Base-by-base conservation (phyloP, 352 stramenopile genomes). In the Phytophthora kernoviae region DNA sequence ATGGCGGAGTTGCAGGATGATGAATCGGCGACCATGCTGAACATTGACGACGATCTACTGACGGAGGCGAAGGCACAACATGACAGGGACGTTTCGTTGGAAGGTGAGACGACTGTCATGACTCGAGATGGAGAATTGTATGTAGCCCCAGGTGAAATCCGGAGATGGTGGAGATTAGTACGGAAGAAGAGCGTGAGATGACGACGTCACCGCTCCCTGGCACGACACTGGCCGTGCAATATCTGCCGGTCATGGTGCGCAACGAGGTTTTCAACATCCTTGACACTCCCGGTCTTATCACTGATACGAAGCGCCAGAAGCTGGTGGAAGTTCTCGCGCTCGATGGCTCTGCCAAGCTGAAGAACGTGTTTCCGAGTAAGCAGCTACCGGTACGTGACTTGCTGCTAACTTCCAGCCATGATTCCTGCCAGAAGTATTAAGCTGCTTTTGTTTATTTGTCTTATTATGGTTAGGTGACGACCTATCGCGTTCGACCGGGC, bases 141-240 rank as follows among this genome's bases (percentile, higher is more conserved):
- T 33, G 58, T 93, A 2, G 55, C 81, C 12, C 58, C 82, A 27
- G 82, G 77, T 12, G 78, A 92, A 48, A 84, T 32, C 65, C 77
- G 0, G 76, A 88, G 34, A 90, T 89, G 78, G 70, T 88, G 12
- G 81, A 91, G 44, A 84, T 75, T 22, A 85, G 72, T 27, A 64
- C 90, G 27, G 70, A 87, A 1, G 78, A 91, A 62, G 77, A 81
- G 11, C 70, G 79, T 2, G 58, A 87, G 41, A 87, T 97, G 71
- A 97, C 91, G 14, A 96, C 88, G 12, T 97, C 90, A n/a, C 81
- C 82, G 21, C 72, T 98, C 14, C 92, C 92, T 2, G 92, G 92
- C 26, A 98, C 92, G 22, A 98, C 92, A 9, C 68, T 98, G 39
- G 91, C 84, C 4, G 84, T 93, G 18, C 85, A 91, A 58, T 81